Evolutionary conservation across 2,329 filamentous ascomycete genomes (phyloP).

Genomic region (Setomelanomma holmii): DNA sequence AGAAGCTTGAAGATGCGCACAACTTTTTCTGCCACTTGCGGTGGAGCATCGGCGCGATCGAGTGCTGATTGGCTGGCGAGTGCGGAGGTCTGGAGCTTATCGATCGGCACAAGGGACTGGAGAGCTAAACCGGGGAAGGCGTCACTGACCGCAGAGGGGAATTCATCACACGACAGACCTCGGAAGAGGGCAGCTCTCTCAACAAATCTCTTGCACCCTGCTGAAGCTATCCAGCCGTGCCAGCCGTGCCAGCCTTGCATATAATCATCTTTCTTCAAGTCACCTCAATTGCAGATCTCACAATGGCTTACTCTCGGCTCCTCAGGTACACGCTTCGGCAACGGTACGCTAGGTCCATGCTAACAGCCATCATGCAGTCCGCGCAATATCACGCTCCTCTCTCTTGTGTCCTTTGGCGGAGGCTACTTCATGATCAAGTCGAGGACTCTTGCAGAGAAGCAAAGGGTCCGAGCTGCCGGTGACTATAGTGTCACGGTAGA

Average conservation of each 20-base stretch:
- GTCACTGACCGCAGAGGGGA: slow-evolving; percentile 28
- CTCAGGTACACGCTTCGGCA: slow-evolving; percentile 35
- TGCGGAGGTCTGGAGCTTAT: slow-evolving; percentile 17
- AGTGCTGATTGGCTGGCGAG: slow-evolving; percentile 8
- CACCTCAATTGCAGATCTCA: slow-evolving; percentile 1
- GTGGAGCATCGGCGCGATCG: slow-evolving; percentile 11
- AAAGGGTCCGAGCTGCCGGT: slow-evolving; percentile 34
- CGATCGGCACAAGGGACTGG: slow-evolving; percentile 8
- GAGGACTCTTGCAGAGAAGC: slow-evolving; percentile 34
- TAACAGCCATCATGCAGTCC: slow-evolving; percentile 32
- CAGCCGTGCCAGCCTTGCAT: too few relatives aligned
- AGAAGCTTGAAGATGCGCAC: slow-evolving; percentile 17
- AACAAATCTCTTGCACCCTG: not conserved
- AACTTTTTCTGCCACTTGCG: slow-evolving; percentile 25
- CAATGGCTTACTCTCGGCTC: slow-evolving; percentile 41
- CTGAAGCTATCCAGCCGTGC: not conserved
- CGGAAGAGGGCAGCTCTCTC: slow-evolving; percentile 6
- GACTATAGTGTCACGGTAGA: slow-evolving; percentile 48
- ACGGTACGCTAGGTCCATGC: slow-evolving; percentile 9
- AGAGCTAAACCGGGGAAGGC: slow-evolving; percentile 24
- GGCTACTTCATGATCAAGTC: slow-evolving; percentile 44
- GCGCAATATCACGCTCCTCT: slow-evolving; percentile 41
- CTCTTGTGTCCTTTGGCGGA: slow-evolving; percentile 39
- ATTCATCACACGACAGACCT: slow-evolving; percentile 29
- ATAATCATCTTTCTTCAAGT: too few relatives aligned